phyloP scores from a whole-genome alignment of 2,329 filamentous ascomycete species.

The Cercospora citrullina region DNA sequence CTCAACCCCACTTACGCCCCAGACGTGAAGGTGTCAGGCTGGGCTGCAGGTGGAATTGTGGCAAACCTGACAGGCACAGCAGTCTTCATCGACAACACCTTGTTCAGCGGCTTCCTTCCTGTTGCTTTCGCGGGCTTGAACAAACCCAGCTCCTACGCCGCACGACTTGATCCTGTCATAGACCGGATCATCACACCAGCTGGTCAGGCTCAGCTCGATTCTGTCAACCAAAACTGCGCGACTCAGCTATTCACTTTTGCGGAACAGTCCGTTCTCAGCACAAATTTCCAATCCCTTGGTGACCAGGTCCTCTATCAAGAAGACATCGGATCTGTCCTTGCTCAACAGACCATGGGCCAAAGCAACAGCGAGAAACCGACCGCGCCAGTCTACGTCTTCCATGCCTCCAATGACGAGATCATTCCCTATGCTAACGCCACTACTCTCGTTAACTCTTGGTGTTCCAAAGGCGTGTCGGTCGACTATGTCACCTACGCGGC shows the following conservation, averaged over 20 bases:
- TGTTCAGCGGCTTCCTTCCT: slow-evolving; percentile 35
- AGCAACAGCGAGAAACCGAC: slow-evolving; percentile 29
- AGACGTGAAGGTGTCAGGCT: slow-evolving; percentile 52
- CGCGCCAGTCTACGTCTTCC: slow-evolving; percentile 35
- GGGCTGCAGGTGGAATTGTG: slow-evolving; percentile 52
- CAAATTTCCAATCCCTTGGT: slow-evolving; percentile 29
- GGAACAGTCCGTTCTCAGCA: slow-evolving; percentile 23
- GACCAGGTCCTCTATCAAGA: slow-evolving; percentile 30
- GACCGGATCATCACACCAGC: slow-evolving; percentile 27
- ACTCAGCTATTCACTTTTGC: slow-evolving; percentile 30
- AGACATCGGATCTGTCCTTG: slow-evolving; percentile 24
- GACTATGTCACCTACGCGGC: slow-evolving; percentile 31
- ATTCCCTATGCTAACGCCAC: slow-evolving; percentile 35
- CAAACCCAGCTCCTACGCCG: slow-evolving; percentile 30
- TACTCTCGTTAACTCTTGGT: slow-evolving; percentile 32
- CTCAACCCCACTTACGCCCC: slow-evolving; percentile 55
- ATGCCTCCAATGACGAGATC: slow-evolving; percentile 34
- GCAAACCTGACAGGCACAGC: slow-evolving; percentile 42
- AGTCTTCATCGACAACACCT: slow-evolving; percentile 31
- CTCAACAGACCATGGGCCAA: slow-evolving; percentile 30
- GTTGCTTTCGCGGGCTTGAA: slow-evolving; percentile 29
- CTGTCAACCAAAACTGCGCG: slow-evolving; percentile 29
- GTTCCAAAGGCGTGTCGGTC: slow-evolving; percentile 31
- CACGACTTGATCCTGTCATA: slow-evolving; percentile 25
- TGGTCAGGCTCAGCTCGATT: slow-evolving; percentile 23